Evolutionary conservation across 441 rosid genomes (phyloP), one percentile per base, ranked within the genome.

Genomic region (Capsella rubella): DNA sequence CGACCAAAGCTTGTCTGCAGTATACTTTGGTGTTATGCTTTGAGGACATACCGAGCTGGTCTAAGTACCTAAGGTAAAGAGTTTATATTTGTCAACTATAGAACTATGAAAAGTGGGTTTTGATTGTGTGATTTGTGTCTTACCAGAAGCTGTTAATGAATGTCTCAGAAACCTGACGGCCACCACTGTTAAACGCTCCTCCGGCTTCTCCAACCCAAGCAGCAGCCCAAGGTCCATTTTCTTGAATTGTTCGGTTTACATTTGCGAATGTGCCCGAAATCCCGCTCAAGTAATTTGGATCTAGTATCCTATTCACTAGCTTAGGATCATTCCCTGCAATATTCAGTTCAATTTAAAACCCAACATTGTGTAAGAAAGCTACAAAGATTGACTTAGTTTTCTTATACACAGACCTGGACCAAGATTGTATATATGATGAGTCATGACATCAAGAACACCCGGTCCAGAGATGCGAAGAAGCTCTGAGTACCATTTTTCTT

Each of bases 161-260:
- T 55, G 96, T 87, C 73, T 95, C 80, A 15, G 99, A 95, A 52
- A 95, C 91, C 62, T 81, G 73, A 67, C 68, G 87, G 52, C 98
- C 99, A 9, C 99, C 99, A 31, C 99, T 95, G 74, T 95, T 92
- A 74, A 80, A 95, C 46, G 99, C 98, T 45, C 99, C 99, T 62
- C 99, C 99, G 35, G 99, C 87, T 80, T 95, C 99, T 66, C 99
- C 98, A 65, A 95, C 98, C 99, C 99, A 95, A 35, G 95, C 88
- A 81, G 96, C 87, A 55, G 99, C 83, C 97, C 98, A 92, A 8
- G 92, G 88, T 68, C 98, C 98, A n/a, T 84, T 64, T 69, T 79
- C 84, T 51, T 79, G 56, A 66, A 95, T 85, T 21, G 89, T 85
- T 49, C 77, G 81, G 45, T 75, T 78, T 47, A 95, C 84, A 69